These are phyloP conservation scores for Leptographium radiaticola DNA, from an alignment of 2,329 filamentous ascomycete species.

Conservation along the genomic window DNA sequence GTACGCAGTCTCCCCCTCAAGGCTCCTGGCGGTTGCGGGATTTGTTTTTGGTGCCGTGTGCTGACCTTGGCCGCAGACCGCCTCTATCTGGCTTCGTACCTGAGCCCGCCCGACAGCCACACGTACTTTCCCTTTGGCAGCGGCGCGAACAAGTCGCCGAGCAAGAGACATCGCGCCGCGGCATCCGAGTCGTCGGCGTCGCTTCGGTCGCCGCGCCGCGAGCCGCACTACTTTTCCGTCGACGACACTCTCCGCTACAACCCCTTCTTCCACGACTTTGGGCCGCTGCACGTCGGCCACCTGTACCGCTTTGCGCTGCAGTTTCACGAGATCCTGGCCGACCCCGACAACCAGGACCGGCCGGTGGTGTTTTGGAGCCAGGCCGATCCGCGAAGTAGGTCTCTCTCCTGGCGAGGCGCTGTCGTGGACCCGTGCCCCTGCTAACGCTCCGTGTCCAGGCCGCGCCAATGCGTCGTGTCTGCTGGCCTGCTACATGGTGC, in stretches of 20 bases:
- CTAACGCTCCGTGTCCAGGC: background rate
- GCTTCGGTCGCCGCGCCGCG: constrained; percentile 30
- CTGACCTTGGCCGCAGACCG: constrained; percentile 48
- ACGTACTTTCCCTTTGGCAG: constrained; percentile 76
- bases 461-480: constrained; percentile 90
- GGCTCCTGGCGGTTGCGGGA: background rate
- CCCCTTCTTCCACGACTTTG: constrained; percentile 96
- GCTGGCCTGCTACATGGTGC: constrained; percentile 95
- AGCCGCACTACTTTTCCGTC: constrained; percentile 89
- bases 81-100: constrained; percentile 87
- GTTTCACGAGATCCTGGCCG: constrained; percentile 88
- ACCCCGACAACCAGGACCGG: constrained; percentile 77
- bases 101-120: constrained; percentile 63
- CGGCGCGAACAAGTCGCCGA: constrained; percentile 48
- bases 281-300: constrained; percentile 92
- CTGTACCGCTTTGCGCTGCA: constrained; percentile 91
- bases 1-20: constrained; percentile 38
- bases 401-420: background rate
- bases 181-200: background rate
- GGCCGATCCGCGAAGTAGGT: constrained; percentile 77
- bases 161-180: constrained; percentile 52
- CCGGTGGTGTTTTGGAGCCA: constrained; percentile 95
- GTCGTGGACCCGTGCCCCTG: background rate
- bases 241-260: constrained; percentile 92
- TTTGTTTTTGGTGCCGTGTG: too few species aligned